Percentiles rank a stretch among this genome's conserved stretches.
Conservation (phyloP, 805 yeast species). For the Komagataella pastoris region DNA sequence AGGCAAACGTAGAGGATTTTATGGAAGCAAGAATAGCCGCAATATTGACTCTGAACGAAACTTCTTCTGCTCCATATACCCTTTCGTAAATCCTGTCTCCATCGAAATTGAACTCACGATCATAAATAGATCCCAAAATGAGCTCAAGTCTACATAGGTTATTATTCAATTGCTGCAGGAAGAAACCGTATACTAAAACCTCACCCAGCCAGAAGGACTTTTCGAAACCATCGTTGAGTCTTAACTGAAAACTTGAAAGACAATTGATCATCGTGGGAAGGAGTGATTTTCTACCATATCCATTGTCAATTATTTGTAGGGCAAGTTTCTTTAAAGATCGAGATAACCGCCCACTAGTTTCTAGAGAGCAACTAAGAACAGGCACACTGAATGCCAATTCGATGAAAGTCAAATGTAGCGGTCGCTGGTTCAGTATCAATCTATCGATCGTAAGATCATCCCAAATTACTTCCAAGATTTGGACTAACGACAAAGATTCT, state of each 20-base stretch:
- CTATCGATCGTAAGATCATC: conserved; percentile 40
- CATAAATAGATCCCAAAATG: conserved; percentile 40
- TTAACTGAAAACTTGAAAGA: conserved; percentile 29
- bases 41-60: conserved; percentile 35
- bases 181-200: conserved; percentile 30
- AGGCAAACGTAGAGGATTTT: conserved; percentile 16
- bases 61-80: conserved; percentile 47
- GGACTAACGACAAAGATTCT: conserved; percentile 13
- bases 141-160: conserved; percentile 49
- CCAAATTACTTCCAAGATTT: conserved; percentile 37
- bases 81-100: conserved; percentile 27
- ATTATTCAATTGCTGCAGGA: conserved; percentile 37
- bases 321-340: conserved; percentile 21
- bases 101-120: conserved; percentile 23
- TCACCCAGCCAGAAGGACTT: conserved; percentile 34
- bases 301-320: conserved; percentile 27
- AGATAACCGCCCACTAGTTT: conserved; percentile 13
- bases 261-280: conserved; percentile 43
- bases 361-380: conserved; percentile 24
- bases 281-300: conserved; percentile 54
- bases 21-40: conserved; percentile 30
- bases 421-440: conserved; percentile 49
- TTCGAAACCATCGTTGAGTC: conserved; percentile 21
- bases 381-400: conserved; percentile 29
- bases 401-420: conserved; percentile 45